Percentiles rank a stretch among this genome's conserved stretches.
phyloP scores from a whole-genome alignment of 2,329 filamentous ascomycete genomes.

The Chrysoporthe cubensis region DNA sequence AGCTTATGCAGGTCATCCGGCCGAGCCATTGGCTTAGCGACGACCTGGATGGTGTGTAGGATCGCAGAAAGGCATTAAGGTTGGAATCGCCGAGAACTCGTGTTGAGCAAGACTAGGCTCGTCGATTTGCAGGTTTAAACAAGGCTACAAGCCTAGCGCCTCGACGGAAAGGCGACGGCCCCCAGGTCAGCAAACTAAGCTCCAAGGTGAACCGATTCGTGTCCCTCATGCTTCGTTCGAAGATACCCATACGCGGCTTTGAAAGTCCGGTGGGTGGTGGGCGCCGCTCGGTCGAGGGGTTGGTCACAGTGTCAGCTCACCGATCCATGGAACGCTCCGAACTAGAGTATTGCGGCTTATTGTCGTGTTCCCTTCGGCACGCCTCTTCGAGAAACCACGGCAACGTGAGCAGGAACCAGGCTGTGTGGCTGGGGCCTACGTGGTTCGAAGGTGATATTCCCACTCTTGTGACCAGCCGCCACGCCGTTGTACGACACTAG shows the following conservation, averaged over 20 bases:
- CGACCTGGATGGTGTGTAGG: not conserved
- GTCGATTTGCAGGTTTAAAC: constrained; percentile 17
- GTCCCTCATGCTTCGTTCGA: not conserved
- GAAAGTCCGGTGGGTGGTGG: not conserved
- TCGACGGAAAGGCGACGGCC: constrained; percentile 13
- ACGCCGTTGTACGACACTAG: not conserved
- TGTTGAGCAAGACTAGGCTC: constrained; percentile 24
- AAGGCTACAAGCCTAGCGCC: constrained; percentile 20
- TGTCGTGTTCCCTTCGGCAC: not conserved
- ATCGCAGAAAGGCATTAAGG: constrained; percentile 8
- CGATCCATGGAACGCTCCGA: not conserved
- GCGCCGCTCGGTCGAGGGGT: not conserved
- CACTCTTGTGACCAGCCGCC: not conserved
- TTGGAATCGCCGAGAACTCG: constrained; percentile 23
- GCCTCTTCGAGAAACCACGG: not conserved
- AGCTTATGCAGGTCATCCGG: constrained; percentile 4
- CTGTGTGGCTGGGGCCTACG: not conserved
- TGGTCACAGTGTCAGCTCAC: not conserved
- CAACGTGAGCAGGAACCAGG: not conserved
- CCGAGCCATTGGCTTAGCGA: constrained; percentile 15
- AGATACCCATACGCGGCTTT: not conserved
- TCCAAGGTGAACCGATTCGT: too few relatives aligned
- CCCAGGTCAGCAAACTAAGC: not conserved
- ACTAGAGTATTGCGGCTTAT: not conserved
- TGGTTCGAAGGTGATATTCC: not conserved